Base-by-base conservation (phyloP, 495 filamentous ascomycete species). In the Trichoderma virens region DNA sequence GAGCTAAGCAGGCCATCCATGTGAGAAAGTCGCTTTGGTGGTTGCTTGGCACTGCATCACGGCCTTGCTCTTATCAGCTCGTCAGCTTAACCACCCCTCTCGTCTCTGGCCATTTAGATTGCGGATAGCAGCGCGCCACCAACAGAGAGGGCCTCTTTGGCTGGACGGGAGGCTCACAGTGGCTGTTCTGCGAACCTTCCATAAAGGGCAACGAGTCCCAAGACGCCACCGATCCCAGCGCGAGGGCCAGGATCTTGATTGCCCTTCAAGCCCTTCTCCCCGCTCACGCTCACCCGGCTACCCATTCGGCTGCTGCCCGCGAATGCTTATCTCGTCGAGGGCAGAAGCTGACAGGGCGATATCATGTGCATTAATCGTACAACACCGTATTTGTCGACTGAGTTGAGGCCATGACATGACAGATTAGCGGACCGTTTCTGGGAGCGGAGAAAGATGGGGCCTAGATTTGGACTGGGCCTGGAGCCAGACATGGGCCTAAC, bases 121-220 rank as follows among this genome's bases (percentile, higher is more conserved):
- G 51, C 51, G 51, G 27, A 56, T 28, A 4, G 51, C 16, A 56
- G 27, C 51, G 27, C 51, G 51, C 51, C 51, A 30, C 51, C 51
- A 30, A 8, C 27, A 56, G 51, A 31, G 51, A 23, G 23, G 51
- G 23, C 51, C 13, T 30, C 20, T 4, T 27, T 54, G 20, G 51
- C 51, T 56, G 25, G 51, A 16, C 25, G 25, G 51, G 11, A 16
- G 7, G 23, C 51, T 5, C 9, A 9, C 3, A 25, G 51, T 56
- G 51, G 51, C 51, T 56, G 51, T 5, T 56, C 25, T 56, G 51
- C 20, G 51, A 56, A 56, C 51, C 51, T 56, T 56, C 51, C 51
- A 56, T 7, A 56, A 56, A 8, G 13, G 51, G 51, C 27, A 56
- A 56, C 51, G 51, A 56, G 25, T 18, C 25, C 30, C 51, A 30